Evolutionary conservation across 768 basidiomycete genomes (phyloP), one percentile per base, ranked within the genome.

Genomic region (Serendipita sp.): DNA sequence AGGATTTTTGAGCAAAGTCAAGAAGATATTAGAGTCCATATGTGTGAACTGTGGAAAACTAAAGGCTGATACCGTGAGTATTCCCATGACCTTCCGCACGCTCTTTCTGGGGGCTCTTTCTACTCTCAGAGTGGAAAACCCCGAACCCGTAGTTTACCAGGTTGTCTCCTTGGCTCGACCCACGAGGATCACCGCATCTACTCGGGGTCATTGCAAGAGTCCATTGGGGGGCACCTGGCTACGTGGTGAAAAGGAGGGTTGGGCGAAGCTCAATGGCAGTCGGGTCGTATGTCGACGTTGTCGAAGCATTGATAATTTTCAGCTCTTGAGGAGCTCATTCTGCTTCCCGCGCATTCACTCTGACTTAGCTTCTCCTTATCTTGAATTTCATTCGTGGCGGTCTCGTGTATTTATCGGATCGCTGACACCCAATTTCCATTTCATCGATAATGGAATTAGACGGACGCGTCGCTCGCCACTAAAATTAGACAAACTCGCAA

Each of bases 61-160:
- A 69, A 97, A 96, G 80, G 91, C 89, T 68, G 91, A 97, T 77
- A 86, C 85, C 81, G 93, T 96, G 85, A 91, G 93, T 91, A 75
- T 77, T 70, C 74, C 77, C 77, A 81, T 83, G 77, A 76, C 74
- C 77, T 83, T 83, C 83, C 82, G 83, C 82, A 84, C 40, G 87
- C 66, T 88, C 87, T 91, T 91, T 91, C 90, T 91, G 86, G 88
- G 89, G 90, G 90, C 88, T 91, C 89, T 91, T 88, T 88, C 88
- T 88, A 80, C 62, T 78, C 81, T 79, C 75, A 78, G 77, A 82
- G 63, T 83, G 87, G 87, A 80, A 90, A 91, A 91, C 89, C 88
- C 88, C 88, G 86, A 91, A 81, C 90, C 88, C 87, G 82, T 80
- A 46, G 66, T 64, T 44, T 44, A 44, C 64, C 43, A 55, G 66